Percentiles rank a stretch among this genome's conserved stretches.
Evolutionary conservation across 768 basidiomycete genomes (phyloP).

Genomic region (Naganishia randhawae): DNA sequence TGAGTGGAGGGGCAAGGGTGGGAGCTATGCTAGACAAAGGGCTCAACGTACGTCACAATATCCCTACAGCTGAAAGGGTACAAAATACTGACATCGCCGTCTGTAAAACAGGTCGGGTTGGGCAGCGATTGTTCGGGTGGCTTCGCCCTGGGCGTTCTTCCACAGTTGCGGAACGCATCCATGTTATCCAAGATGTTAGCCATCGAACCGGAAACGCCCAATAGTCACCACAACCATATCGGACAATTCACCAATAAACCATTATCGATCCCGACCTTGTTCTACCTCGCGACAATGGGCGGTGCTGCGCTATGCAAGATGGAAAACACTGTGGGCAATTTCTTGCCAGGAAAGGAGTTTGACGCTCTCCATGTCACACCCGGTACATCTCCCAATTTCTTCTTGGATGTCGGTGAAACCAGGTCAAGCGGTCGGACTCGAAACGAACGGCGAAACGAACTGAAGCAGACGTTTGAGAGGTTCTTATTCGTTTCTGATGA

Average conservation of each 20-base stretch:
- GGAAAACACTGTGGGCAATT: conserved; percentile 67
- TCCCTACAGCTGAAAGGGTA: neutral
- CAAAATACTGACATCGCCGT: neutral
- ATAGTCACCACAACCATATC: conserved; percentile 24
- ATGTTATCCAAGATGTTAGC: conserved; percentile 73
- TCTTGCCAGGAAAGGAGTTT: conserved; percentile 76
- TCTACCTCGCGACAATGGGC: conserved; percentile 87
- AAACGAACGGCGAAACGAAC: conserved; percentile 41
- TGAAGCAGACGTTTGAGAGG: conserved; percentile 68
- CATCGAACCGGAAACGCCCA: conserved; percentile 50
- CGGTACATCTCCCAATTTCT: conserved; percentile 41
- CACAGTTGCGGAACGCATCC: conserved; percentile 62
- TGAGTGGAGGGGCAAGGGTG: conserved; percentile 77
- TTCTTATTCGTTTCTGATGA: conserved; percentile 85
- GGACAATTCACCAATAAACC: conserved; percentile 52
- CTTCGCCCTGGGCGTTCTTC: conserved; percentile 71
- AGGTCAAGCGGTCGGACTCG: conserved; percentile 34
- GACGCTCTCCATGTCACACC: conserved; percentile 77
- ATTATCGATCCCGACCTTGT: conserved; percentile 67
- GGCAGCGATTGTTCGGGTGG: conserved; percentile 88
- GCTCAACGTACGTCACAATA: conserved; percentile 64
- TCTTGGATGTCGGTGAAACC: conserved; percentile 33
- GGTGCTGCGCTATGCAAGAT: conserved; percentile 80
- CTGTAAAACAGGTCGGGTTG: conserved; percentile 68
- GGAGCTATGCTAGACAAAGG: conserved; percentile 75